Percentiles rank a stretch among this genome's conserved stretches.
These are phyloP conservation scores for Pezicula carpinea DNA, from an alignment of 2,329 filamentous ascomycete genomes.

Conservation along the genomic window DNA sequence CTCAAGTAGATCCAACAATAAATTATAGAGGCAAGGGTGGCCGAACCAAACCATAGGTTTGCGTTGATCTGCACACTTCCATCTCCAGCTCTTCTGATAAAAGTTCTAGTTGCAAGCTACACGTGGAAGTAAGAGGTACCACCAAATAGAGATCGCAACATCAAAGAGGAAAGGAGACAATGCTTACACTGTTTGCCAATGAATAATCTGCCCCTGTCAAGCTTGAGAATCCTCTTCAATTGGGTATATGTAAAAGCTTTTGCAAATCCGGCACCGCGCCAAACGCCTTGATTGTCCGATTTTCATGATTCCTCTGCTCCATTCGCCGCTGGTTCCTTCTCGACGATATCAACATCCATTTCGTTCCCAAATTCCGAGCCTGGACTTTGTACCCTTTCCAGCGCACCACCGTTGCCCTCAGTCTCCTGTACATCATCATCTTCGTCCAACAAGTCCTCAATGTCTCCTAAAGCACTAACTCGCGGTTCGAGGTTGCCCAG, in stretches of 20 bases:
- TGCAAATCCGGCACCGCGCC: not conserved
- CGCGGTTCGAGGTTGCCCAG: conserved; percentile 81
- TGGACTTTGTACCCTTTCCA: not conserved
- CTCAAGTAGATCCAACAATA: no score
- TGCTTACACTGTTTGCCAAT: no score
- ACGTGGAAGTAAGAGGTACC: no score
- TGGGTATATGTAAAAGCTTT: not conserved
- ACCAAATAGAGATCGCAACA: no score
- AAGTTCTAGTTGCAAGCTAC: no score
- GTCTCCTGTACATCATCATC: not conserved
- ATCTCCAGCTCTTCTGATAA: no score
- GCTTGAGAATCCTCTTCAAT: not conserved
- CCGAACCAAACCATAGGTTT: no score
- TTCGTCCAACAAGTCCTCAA: conserved; percentile 62
- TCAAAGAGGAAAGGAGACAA: no score
- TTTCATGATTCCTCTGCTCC: not conserved
- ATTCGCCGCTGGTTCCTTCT: not conserved
- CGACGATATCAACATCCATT: not conserved
- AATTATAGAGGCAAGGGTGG: no score
- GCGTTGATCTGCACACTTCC: no score
- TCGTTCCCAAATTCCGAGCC: not conserved
- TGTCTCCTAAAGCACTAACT: conserved; percentile 75
- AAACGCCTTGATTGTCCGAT: not conserved
- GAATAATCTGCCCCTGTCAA: no score
- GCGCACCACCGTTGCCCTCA: not conserved